Base-by-base conservation (phyloP, 106 monocot species). In the Cymbidium sinense region DNA sequence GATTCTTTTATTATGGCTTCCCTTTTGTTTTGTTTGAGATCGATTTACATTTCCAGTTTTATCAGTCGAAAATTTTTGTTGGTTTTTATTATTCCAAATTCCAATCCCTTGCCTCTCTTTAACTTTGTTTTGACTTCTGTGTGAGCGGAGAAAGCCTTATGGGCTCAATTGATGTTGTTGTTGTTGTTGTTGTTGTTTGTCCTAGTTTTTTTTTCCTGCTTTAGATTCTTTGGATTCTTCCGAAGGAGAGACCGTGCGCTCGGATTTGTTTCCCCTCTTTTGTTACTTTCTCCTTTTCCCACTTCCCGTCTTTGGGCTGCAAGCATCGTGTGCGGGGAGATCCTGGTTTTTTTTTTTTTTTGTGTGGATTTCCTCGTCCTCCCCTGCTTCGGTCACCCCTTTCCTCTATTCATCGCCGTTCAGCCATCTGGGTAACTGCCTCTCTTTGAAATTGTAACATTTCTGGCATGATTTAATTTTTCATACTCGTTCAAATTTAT, bases 271-370 rank as follows among this genome's bases (percentile, higher is more conserved):
- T 41, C 28, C 43, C 15, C 19, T 62, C 17, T 31, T 80, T 21
- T 55, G 64, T 75, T 81, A 65, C 75, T 81, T 81, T 75, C 54
- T 47, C 39, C 64, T n/a, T 17, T 52, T 15, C 1, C 39, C 27
- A 28, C 34, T 51, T 15, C 15, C 47, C 47, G 15, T 34, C 7
- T 43, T 43, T 65, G 39, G 21, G 39, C 41, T 29, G 77, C 2
- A 13, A 18, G 62, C 67, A 13, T 67, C n/a, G 36, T 13, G 65
- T 28, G 47, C 47, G 47, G 47, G 47, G 47, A 47, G 47, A 47
- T 13, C 15, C 13, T 18, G 65, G 21, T 67, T 28, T 0, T 0
- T 19, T 23, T 25, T 64, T 34, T 35, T 18, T 41, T 7, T n/a
- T n/a, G n/a, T n/a, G n/a, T n/a, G n/a, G 21, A 4, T 21, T 65